Conservation (phyloP, 208 protist genomes). For the Crithidia mellificae region DNA sequence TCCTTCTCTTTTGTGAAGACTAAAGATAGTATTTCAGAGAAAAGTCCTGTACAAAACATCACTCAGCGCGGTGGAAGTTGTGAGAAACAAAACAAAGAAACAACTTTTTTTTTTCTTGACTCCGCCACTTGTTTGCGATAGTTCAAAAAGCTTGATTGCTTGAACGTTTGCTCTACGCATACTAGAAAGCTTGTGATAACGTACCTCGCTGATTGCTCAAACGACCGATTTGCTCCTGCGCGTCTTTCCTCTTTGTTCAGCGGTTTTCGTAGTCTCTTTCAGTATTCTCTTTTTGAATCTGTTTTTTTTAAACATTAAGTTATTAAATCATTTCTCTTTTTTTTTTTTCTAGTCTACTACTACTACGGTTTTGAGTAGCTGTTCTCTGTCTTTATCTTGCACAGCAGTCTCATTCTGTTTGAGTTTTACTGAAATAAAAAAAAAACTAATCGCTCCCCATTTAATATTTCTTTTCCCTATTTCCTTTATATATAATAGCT, state of each 20-base stretch:
- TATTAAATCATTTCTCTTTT: neutral
- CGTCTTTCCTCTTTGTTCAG: neutral
- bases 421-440: neutral
- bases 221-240: neutral
- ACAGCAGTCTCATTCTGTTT: neutral
- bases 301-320: neutral
- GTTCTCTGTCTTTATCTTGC: neutral
- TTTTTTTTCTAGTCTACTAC: conserved; percentile 13
- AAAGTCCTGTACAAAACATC: too few species aligned
- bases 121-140: too few species aligned
- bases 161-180: too few species aligned
- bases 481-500: conserved; percentile 10
- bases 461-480: too few species aligned
- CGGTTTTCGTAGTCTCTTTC: neutral
- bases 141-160: too few species aligned
- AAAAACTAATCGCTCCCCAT: conserved; percentile 4
- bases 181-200: neutral
- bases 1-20: too few species aligned
- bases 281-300: neutral
- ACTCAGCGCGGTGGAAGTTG: too few species aligned
- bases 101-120: too few species aligned
- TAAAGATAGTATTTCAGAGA: too few species aligned
- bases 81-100: too few species aligned
- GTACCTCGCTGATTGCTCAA: neutral
- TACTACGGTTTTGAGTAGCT: neutral